phyloP scores from a whole-genome alignment of 495 filamentous ascomycete species.

The Cryomyces minteri region DNA sequence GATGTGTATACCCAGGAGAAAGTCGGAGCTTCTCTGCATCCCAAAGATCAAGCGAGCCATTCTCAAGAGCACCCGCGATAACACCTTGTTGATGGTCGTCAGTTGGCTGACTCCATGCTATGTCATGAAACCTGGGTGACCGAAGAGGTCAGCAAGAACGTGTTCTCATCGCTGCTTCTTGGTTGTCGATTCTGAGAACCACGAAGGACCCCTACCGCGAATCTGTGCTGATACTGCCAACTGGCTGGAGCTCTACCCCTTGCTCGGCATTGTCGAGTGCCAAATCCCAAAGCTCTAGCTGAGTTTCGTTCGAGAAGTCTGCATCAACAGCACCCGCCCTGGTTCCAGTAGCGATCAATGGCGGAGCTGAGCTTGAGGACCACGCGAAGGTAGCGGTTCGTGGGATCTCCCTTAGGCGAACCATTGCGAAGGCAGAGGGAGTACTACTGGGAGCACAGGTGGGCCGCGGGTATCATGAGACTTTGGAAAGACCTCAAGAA shows the following conservation, averaged over 20 bases:
- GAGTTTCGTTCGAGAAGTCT: constrained; percentile 94
- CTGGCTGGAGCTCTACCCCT: constrained; percentile 66
- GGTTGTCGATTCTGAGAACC: not conserved
- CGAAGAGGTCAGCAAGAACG: constrained; percentile 2
- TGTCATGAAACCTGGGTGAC: constrained; percentile 68
- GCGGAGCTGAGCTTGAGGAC: constrained; percentile 58
- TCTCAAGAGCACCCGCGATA: constrained; percentile 88
- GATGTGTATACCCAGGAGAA: not conserved
- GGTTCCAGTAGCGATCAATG: constrained; percentile 87
- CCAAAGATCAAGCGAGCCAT: constrained; percentile 91
- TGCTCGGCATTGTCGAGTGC: constrained; percentile 53
- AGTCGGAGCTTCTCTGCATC: constrained; percentile 71
- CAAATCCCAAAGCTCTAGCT: constrained; percentile 92
- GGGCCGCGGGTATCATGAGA: no score
- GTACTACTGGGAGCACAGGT: not conserved
- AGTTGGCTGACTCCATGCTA: constrained; percentile 76
- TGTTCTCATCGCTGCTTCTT: not conserved
- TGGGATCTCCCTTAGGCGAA: constrained; percentile 83
- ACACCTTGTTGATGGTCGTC: constrained; percentile 63
- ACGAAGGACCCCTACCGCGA: constrained; percentile 45
- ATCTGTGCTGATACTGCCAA: constrained; percentile 68
- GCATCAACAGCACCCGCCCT: constrained; percentile 87
- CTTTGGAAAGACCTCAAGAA: no score
- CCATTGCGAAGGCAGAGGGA: constrained; percentile 44
- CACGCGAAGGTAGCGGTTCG: constrained; percentile 94